These are phyloP conservation scores for Colletotrichum melonis DNA, from an alignment of 2,329 filamentous ascomycete genomes.

Conservation along the genomic window DNA sequence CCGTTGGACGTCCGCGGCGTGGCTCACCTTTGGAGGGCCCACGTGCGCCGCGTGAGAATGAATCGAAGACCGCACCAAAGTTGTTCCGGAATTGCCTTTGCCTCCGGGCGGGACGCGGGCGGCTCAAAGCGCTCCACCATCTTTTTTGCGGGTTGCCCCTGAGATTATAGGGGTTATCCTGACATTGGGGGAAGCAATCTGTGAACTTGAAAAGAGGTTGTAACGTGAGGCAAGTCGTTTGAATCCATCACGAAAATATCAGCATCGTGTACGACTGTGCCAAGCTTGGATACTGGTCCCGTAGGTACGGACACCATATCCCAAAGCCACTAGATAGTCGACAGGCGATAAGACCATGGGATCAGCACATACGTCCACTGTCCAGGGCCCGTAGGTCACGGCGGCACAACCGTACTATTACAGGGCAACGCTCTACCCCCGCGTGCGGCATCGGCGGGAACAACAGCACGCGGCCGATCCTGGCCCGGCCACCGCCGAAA, in stretches of 20 bases:
- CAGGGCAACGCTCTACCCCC: not conserved
- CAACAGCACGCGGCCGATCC: not conserved
- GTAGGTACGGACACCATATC: not conserved
- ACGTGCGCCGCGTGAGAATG: constrained; percentile 8
- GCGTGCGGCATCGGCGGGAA: not conserved
- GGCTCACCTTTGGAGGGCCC: not conserved
- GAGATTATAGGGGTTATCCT: not conserved
- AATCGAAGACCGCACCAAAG: constrained; percentile 23
- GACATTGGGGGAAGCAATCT: not conserved
- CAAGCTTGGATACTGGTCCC: not conserved
- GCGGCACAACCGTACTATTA: not conserved
- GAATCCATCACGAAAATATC: not conserved
- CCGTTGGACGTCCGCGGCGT: not conserved
- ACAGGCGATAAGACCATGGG: not conserved
- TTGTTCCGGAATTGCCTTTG: constrained; percentile 25
- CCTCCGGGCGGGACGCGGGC: constrained; percentile 15
- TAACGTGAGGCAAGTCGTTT: not conserved
- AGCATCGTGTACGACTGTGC: not conserved
- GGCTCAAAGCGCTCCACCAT: constrained; percentile 19
- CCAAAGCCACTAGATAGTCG: not conserved
- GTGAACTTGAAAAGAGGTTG: not conserved
- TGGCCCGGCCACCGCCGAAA: not conserved
- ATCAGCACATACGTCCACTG: not conserved
- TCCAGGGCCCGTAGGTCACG: not conserved
- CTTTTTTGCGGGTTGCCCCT: constrained; percentile 2